These are phyloP conservation scores for Rhodomyrtus tomentosa DNA, from an alignment of 345 rosid species.

Conservation along the genomic window DNA sequence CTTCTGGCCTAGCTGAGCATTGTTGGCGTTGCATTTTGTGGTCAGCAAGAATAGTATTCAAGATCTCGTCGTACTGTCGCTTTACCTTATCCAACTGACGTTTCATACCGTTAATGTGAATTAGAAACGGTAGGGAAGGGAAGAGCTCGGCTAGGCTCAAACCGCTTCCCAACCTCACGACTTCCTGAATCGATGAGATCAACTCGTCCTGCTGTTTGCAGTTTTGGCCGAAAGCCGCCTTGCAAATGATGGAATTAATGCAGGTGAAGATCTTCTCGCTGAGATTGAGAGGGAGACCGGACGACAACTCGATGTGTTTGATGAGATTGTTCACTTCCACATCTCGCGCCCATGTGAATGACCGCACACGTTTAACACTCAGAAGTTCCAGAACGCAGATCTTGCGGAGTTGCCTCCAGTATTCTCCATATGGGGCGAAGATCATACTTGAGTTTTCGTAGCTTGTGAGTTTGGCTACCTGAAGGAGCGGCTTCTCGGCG, in stretches of 20 bases:
- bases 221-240: neutral
- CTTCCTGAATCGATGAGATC: neutral
- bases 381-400: neutral
- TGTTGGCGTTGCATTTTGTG: neutral
- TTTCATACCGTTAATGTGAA: neutral
- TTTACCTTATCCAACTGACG: neutral
- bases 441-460: neutral
- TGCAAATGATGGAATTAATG: neutral
- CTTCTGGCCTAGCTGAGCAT: neutral
- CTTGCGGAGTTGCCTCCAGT: constrained; percentile 1
- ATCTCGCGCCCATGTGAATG: neutral
- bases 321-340: neutral
- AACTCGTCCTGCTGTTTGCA: neutral
- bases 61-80: neutral
- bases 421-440: constrained; percentile 1
- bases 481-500: neutral
- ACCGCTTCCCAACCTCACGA: neutral
- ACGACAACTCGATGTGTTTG: neutral
- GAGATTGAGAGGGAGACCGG: neutral
- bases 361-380: neutral
- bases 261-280: neutral
- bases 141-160: neutral
- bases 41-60: neutral
- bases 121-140: neutral
- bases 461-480: neutral